phyloP scores from a whole-genome alignment of 225 moss, liverwort and hornwort genomes.

The Bryoerythrophyllum caledonicum region DNA sequence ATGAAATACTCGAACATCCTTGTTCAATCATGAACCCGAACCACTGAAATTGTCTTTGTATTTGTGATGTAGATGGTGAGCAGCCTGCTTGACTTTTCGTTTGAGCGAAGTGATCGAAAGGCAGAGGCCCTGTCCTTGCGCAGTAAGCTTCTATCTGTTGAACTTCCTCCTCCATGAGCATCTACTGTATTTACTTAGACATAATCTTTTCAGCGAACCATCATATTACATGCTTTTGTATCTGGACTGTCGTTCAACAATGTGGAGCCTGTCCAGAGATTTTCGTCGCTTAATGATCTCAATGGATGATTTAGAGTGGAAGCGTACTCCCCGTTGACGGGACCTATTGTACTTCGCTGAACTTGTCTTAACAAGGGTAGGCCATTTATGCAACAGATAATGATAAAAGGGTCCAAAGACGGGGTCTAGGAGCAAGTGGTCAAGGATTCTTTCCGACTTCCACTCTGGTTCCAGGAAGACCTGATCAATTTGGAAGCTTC shows the following conservation, averaged over 20 bases:
- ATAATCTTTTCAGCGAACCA: not conserved
- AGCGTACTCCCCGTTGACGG: not conserved
- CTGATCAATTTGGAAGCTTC: constrained; percentile 73
- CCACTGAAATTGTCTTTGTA: not conserved
- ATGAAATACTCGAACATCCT: not conserved
- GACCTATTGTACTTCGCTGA: not conserved
- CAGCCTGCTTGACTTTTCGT: constrained; percentile 89
- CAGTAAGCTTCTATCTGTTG: constrained; percentile 24
- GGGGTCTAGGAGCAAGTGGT: constrained; percentile 46
- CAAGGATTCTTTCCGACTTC: constrained; percentile 67
- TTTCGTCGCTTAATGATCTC: not conserved
- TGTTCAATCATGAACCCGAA: not conserved
- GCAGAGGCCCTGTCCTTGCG: constrained; percentile 40
- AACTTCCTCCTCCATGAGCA: not conserved
- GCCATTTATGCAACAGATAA: constrained; percentile 35
- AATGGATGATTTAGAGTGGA: not conserved
- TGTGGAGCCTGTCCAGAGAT: constrained; percentile 11
- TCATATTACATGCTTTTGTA: constrained; percentile 4
- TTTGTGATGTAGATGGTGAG: constrained; percentile 69
- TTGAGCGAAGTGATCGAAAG: constrained; percentile 65
- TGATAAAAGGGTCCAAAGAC: constrained; percentile 45
- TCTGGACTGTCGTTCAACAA: not conserved
- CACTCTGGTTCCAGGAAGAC: constrained; percentile 64
- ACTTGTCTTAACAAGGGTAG: not conserved
- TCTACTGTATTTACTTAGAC: constrained; percentile 2